Evolutionary conservation across 2,329 filamentous ascomycete genomes (phyloP), one percentile per base, ranked within the genome.

Genomic region (Rugonectria rugulosa): DNA sequence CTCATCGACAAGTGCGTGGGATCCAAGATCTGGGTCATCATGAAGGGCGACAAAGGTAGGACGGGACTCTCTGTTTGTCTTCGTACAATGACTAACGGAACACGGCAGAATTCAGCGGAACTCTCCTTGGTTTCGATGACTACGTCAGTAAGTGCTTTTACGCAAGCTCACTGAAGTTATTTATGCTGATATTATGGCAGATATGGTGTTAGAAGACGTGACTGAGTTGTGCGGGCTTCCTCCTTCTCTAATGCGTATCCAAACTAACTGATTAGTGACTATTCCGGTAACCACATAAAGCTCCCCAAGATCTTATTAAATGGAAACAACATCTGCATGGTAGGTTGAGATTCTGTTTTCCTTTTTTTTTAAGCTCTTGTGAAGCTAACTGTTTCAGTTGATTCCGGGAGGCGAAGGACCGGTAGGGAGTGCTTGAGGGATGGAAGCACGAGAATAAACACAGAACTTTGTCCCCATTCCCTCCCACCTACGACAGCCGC

Each of bases 261-360:
- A 31, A 17, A 42, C 62, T 70, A 68, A 70, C 71, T 40, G 14
- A 6, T n/a, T 34, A 98, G 94, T 73, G 95, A 99, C 77, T 96
- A 96, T 77, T 88, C 88, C 5, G 94, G 94, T 59, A 87, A 89
- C 67, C 89, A 94, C 75, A 90, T 88, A 40, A 96, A 96, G 75
- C 85, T 99, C 34, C 85, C 92, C 46, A 98, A 98, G 81, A 97
- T 99, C 59, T 78, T 99, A 36, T 80, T 99, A 32, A 99, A 99
- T 70, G 95, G 95, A 53, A 99, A 99, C 79, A 98, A 98, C 70
- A 92, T 99, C 62, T 98, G 94, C 90, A 99, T 99, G 95, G 95
- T 97, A 83, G 52, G 81, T 65, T 40, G 14, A 21, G 10, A 5
- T 29, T 2, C 14, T 32, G 5, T 32, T n/a, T 15, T 2, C 11